Base-by-base conservation (phyloP, 768 basidiomycete genomes). In the Kwoniella newhampshirensis region DNA sequence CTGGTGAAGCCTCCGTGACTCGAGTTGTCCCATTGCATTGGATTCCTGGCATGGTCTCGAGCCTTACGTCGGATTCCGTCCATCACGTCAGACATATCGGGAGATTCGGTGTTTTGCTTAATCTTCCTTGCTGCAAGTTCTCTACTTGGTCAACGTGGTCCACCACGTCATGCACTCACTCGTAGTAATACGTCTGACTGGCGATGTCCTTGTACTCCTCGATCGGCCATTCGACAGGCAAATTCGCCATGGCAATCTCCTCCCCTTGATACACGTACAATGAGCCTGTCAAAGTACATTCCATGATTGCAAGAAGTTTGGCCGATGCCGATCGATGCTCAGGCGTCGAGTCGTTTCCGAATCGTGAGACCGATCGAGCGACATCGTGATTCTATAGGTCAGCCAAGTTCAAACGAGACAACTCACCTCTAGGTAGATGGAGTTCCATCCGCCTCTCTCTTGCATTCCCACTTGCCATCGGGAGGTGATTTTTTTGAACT, bases 181-280 rank as follows among this genome's bases (percentile, higher is more conserved):
- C 40, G 21, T 42, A 42, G 40, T 42, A 42, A n/a, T 42, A 4
- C 55, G 30, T 13, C 83, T 42, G 40, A n/a, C n/a, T 79, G 32
- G 83, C 84, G 37, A 86, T 81, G 51, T 87, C 87, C 66, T 85
- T 85, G 74, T 87, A 89, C 65, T 87, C 85, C 54, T 87, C 84
- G 21, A 87, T 79, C 0, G 81, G 82, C 87, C 87, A 89, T 1
- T 65, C 57, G 12, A 63, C 51, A 0, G 77, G 77, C 4, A 75
- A 51, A 52, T 79, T 79, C 60, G 80, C 82, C 71, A 86, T 76
- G 0, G 83, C 87, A 0, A 89, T 80, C 67, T 89, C 88, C 71
- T 88, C 80, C 2, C 74, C 87, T 76, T 89, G 86, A 69, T 85
- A 89, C 11, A 89, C 78, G 70, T 84, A 89, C 59, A 85, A 75